Base-by-base conservation (phyloP, 805 yeast species). In the Candida glaebosa region DNA sequence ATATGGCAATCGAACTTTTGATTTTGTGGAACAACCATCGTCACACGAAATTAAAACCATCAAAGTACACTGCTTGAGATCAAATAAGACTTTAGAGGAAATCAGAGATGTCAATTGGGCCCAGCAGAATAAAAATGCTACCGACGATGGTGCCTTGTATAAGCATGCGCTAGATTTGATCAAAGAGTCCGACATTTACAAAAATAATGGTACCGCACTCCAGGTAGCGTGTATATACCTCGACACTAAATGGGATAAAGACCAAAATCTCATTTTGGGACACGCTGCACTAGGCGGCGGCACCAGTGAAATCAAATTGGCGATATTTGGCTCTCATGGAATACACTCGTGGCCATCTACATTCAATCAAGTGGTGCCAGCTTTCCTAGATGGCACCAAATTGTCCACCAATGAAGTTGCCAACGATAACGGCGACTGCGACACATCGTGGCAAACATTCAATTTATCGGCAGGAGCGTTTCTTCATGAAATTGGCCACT, bases 261-360 rank as follows among this genome's bases (percentile, higher is more conserved):
- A 63, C 31, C 61, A 64, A 25, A 69, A 79, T 15, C 63, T 85
- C 47, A 81, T 93, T 38, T 60, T 80, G 30, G 87, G 87, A 2
- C 98, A 93, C 64, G 97, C 97, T 2, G 98, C 98, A 0, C 65
- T 91, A 15, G 98, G 98, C 35, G 98, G 98, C 19, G 93, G 93
- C 8, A 73, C 75, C 18, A 82, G 74, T 31, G 68, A 78, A 34
- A 67, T 87, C 32, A 81, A 81, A 47, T 63, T 93, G 41, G 98
- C 96, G 1, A 88, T 93, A 7, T 91, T 90, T 62, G 99, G 99
- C 4, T 82, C 95, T 5, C 98, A 93, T 56, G 93, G 96, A 0
- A 49, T 88, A 8, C 90, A 86, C 58, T 78, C 96, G 1, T 93
- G 96, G 95, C 98, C 99, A n/a, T 60, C 75, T n/a, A 76, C 75